Base-by-base conservation (phyloP, 768 basidiomycete species). In the Leccinum ochraceum region DNA sequence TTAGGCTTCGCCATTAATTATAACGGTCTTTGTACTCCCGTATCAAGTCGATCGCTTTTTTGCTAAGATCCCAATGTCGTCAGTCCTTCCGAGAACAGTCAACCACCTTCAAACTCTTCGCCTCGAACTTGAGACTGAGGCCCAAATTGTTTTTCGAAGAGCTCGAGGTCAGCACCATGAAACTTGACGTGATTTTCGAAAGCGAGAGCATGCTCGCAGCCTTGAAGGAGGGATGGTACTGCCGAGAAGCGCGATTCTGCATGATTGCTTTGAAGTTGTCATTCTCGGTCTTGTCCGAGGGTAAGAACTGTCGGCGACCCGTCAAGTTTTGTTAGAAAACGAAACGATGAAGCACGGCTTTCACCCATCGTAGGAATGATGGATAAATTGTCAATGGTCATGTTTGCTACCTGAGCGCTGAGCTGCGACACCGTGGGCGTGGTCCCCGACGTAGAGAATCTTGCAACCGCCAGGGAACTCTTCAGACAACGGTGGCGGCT, bases 371-470 rank as follows among this genome's bases (percentile, higher is more conserved):
- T 95, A 60, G 98, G 83, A 49, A 92, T 76, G 54, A 98, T 90
- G 10, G 93, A 88, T 13, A 98, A 76, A 1, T 85, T 79, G 3
- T 81, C 80, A 4, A 89, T 83, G 0, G 83, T 83, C 0, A 94
- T 92, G 1, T 77, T 82, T 42, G 86, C 82, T 11, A 99, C 93
- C 67, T 95, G 91, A 37, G 84, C 81, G 16, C 30, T 32, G 30
- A 0, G 95, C 95, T 14, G 96, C 94, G 3, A 92, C 88, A n/a
- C 97, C 97, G 69, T 96, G 98, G 0, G 92, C 94, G 71, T 94
- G 88, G 68, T 92, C 89, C 14, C 96, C 95, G 7, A 98, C 81
- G 86, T 98, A 98, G 77, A 99, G 96, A 28, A 98, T 91, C 70
- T 89, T 92, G 72, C 86, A 90, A 1, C 90, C 92, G 0, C 85